Conservation (phyloP, 164 flowering plant genomes). For the Chimonanthus praecox region DNA sequence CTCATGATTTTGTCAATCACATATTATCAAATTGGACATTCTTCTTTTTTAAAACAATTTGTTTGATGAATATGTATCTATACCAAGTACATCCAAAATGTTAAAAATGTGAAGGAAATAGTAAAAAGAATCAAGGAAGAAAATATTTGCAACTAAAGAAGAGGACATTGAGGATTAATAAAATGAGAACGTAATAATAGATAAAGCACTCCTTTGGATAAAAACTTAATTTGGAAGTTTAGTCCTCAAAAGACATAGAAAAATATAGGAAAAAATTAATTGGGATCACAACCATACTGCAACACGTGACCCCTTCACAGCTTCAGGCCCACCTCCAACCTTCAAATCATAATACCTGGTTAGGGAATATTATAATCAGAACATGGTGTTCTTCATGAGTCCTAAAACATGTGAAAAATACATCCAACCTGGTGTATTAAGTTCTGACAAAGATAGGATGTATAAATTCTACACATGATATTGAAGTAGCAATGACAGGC, state of each 20-base stretch:
- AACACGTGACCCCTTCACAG: slow-evolving; percentile 93
- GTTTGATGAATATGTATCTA: not conserved
- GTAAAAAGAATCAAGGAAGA: not conserved
- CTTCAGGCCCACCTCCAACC: slow-evolving; percentile 79
- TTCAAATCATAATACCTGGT: slow-evolving; percentile 90
- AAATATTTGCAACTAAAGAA: not conserved
- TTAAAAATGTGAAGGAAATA: not conserved
- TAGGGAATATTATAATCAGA: slow-evolving; percentile 10
- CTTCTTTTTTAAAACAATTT: not conserved
- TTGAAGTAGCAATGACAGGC: too few species aligned
- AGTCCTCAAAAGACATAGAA: slow-evolving; percentile 4
- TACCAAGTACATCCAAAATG: not conserved
- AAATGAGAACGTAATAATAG: not conserved
- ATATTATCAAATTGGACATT: not conserved
- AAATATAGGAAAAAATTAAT: slow-evolving; percentile 21
- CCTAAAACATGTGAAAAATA: not conserved
- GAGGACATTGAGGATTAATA: not conserved
- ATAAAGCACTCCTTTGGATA: too few species aligned
- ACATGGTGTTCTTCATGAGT: not conserved
- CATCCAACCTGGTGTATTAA: not conserved
- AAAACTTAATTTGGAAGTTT: not conserved
- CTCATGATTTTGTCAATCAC: not conserved
- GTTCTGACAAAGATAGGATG: not conserved
- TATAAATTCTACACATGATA: not conserved
- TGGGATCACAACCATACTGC: slow-evolving; percentile 79